These are phyloP conservation scores for Podospora pseudoanserina DNA, from an alignment of 495 filamentous ascomycete genomes.

Conservation along the genomic window DNA sequence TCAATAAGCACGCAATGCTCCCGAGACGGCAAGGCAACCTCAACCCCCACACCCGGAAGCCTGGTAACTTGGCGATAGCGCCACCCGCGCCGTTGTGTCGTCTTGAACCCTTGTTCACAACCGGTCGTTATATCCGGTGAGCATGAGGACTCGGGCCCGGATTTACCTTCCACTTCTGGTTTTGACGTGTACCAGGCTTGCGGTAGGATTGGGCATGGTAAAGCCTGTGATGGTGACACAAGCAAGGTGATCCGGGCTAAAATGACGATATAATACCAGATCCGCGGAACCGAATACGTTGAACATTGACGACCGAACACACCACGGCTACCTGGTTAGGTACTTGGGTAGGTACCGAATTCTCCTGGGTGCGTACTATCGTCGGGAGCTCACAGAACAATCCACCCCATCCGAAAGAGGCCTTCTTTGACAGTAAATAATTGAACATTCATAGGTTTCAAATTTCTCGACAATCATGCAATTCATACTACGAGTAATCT, in stretches of 20 bases:
- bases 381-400: no score
- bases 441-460: no score
- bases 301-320: neutral
- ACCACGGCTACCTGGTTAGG: no score
- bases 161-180: neutral
- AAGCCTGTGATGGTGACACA: neutral
- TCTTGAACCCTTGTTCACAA: neutral
- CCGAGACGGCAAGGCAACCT: neutral
- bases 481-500: neutral
- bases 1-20: conserved; percentile 6
- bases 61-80: conserved; percentile 5
- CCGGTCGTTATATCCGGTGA: neutral
- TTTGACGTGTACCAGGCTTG: neutral
- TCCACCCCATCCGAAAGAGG: no score
- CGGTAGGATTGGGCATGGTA: neutral
- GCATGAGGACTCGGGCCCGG: neutral
- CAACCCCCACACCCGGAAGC: neutral
- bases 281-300: neutral
- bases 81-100: conserved; percentile 10
- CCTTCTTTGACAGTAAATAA: no score
- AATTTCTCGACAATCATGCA: no score
- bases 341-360: no score
- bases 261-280: neutral
- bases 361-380: no score
- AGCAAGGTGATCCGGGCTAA: neutral